Conservation (phyloP, 2,329 filamentous ascomycete genomes). For the Penicillium psychrosexuale region DNA sequence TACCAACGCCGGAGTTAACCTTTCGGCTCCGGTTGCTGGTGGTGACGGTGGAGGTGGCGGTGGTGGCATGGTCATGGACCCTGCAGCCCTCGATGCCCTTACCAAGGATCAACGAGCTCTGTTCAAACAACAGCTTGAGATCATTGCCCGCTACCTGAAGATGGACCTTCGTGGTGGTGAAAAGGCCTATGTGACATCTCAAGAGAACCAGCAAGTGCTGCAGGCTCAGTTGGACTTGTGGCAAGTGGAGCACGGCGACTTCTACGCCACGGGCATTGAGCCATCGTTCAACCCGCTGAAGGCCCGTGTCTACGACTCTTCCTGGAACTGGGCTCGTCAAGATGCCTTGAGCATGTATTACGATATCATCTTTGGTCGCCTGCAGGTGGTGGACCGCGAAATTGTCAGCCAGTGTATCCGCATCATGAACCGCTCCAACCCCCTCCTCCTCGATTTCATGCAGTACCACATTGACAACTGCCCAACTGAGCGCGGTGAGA, state of each 20-base stretch:
- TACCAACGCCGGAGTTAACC: conserved; percentile 72
- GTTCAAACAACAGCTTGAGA: conserved; percentile 97
- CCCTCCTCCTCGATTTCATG: conserved; percentile 95
- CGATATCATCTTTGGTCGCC: conserved; percentile 94
- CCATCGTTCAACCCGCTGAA: conserved; percentile 92
- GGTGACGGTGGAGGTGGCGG: conserved; percentile 68
- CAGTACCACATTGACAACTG: conserved; percentile 99
- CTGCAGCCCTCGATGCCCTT: conserved; percentile 89
- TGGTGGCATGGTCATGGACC: conserved; percentile 99
- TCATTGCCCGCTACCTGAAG: conserved; percentile 93
- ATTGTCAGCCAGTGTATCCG: conserved; percentile 98
- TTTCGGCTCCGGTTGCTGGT: conserved; percentile 69
- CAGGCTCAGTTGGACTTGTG: conserved; percentile 93
- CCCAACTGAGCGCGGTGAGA: conserved; percentile 93
- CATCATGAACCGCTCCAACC: conserved; percentile 99
- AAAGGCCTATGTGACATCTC: conserved; percentile 80
- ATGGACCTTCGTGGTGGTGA: conserved; percentile 95
- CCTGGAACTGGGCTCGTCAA: conserved; percentile 98
- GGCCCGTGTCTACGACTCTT: conserved; percentile 93
- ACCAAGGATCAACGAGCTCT: conserved; percentile 94
- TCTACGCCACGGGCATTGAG: conserved; percentile 92
- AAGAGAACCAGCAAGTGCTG: conserved; percentile 80
- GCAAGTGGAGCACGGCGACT: conserved; percentile 92
- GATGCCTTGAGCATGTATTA: conserved; percentile 98
- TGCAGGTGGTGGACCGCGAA: conserved; percentile 90